These are phyloP conservation scores for Chrysosporium queenslandicum DNA, from an alignment of 2,329 filamentous ascomycete genomes.

Conservation along the genomic window DNA sequence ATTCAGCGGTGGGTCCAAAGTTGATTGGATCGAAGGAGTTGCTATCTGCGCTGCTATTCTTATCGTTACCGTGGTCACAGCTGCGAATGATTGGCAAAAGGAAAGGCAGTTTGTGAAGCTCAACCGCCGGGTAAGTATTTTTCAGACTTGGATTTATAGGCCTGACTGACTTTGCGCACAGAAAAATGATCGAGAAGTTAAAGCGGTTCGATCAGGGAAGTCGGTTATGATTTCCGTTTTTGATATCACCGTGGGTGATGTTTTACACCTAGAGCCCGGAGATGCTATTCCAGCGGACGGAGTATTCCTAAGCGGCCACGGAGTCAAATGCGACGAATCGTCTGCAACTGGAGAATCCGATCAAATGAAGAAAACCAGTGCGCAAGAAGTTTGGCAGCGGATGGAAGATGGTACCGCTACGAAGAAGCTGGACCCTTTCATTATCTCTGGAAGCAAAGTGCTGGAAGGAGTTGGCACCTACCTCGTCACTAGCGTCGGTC, in stretches of 20 bases:
- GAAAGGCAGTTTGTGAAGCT: slow-evolving; percentile 56
- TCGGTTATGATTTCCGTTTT: slow-evolving; percentile 54
- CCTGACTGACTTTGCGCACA: slow-evolving; percentile 28
- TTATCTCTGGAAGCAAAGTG: slow-evolving; percentile 72
- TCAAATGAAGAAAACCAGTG: slow-evolving; percentile 56
- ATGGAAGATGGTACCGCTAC: slow-evolving; percentile 45
- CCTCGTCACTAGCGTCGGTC: slow-evolving; percentile 61
- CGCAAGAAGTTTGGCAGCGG: slow-evolving; percentile 48
- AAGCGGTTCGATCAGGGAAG: slow-evolving; percentile 57
- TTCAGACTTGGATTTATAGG: background rate
- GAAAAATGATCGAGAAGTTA: slow-evolving; percentile 56
- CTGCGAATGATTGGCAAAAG: slow-evolving; percentile 59
- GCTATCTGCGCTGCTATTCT: slow-evolving; percentile 56
- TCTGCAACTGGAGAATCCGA: slow-evolving; percentile 66
- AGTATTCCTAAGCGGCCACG: slow-evolving; percentile 56
- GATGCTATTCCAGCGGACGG: slow-evolving; percentile 63
- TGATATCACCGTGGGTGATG: slow-evolving; percentile 59
- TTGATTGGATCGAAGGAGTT: slow-evolving; percentile 59
- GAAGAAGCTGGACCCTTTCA: slow-evolving; percentile 55
- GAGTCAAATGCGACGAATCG: slow-evolving; percentile 62
- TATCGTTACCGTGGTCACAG: slow-evolving; percentile 54
- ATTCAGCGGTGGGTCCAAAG: slow-evolving; percentile 40
- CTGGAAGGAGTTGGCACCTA: slow-evolving; percentile 69
- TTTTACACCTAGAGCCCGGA: slow-evolving; percentile 58
- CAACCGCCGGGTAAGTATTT: slow-evolving; percentile 39